phyloP scores from a whole-genome alignment of 768 basidiomycete genomes.

The Trametes cubensis region DNA sequence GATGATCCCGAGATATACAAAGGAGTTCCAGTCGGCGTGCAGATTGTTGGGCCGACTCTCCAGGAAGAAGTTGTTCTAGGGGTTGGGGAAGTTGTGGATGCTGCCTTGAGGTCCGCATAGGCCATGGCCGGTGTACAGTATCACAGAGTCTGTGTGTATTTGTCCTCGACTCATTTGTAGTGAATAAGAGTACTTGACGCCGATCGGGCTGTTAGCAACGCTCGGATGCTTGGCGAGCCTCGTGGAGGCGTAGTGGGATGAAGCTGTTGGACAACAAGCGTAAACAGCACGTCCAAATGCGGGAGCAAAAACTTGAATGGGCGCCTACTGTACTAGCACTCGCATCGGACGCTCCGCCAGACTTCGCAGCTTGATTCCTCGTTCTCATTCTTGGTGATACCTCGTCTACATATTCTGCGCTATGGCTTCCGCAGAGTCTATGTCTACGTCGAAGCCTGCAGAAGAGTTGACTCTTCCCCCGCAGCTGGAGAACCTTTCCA shows the following conservation, averaged over 20 bases:
- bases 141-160: too few relatives aligned
- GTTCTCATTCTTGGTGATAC: neutral
- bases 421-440: neutral
- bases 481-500: slow-evolving; percentile 53
- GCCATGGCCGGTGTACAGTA: too few relatives aligned
- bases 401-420: neutral
- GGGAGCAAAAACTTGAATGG: slow-evolving; percentile 22
- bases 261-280: slow-evolving; percentile 22
- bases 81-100: slow-evolving; percentile 35
- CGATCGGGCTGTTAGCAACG: too few relatives aligned
- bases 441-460: neutral
- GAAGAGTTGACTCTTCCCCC: slow-evolving; percentile 35
- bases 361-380: neutral
- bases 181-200: too few relatives aligned
- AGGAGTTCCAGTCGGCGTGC: slow-evolving; percentile 39
- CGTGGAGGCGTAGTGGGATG: slow-evolving; percentile 15
- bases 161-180: too few relatives aligned
- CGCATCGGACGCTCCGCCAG: neutral
- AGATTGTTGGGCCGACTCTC: slow-evolving; percentile 38
- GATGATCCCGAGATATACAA: slow-evolving; percentile 45
- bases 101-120: slow-evolving; percentile 20
- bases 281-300: slow-evolving; percentile 20
- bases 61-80: slow-evolving; percentile 44
- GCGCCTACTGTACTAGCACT: slow-evolving; percentile 3
- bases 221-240: too few relatives aligned